Conservation (phyloP, 352 stramenopile species). For the Bremia lactucae region DNA sequence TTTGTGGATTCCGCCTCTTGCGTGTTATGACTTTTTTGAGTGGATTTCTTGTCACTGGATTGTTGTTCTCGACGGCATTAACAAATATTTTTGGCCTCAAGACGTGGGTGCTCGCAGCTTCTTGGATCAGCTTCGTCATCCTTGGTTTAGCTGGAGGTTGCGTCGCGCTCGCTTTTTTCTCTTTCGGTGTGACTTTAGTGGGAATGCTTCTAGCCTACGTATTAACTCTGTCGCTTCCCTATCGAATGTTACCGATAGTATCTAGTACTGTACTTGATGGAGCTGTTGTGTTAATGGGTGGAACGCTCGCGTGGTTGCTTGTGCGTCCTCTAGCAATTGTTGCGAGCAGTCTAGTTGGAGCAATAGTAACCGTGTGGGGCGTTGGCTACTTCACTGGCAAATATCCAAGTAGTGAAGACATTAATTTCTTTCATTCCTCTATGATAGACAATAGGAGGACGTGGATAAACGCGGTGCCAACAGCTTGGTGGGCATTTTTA, state of each 20-base stretch:
- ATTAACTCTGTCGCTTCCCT: conserved; percentile 33
- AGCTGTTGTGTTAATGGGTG: conserved; percentile 27
- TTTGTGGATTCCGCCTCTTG: conserved; percentile 41
- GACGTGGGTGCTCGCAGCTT: conserved; percentile 31
- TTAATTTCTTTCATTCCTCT: conserved; percentile 35
- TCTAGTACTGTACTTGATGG: conserved; percentile 23
- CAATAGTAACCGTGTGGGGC: conserved; percentile 33
- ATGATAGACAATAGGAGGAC: not conserved
- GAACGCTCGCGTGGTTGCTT: conserved; percentile 40
- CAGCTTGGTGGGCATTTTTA: conserved; percentile 59
- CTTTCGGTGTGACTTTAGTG: conserved; percentile 38
- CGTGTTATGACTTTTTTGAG: conserved; percentile 36
- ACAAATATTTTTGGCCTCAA: conserved; percentile 30
- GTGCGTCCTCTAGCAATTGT: conserved; percentile 42
- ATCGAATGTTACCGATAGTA: conserved; percentile 24
- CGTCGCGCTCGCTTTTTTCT: conserved; percentile 35
- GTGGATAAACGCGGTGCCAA: conserved; percentile 36
- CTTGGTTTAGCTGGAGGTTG: conserved; percentile 25
- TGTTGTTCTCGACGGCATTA: conserved; percentile 32
- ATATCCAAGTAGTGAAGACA: conserved; percentile 50
- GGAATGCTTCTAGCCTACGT: conserved; percentile 27
- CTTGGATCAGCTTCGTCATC: conserved; percentile 43
- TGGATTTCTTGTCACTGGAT: conserved; percentile 39
- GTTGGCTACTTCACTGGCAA: conserved; percentile 63
- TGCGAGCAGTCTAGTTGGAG: conserved; percentile 55